Percentiles rank a stretch among this genome's conserved stretches.
These are phyloP conservation scores for Fusarium haematococcum DNA, from an alignment of 2,329 filamentous ascomycete genomes.

Conservation along the genomic window DNA sequence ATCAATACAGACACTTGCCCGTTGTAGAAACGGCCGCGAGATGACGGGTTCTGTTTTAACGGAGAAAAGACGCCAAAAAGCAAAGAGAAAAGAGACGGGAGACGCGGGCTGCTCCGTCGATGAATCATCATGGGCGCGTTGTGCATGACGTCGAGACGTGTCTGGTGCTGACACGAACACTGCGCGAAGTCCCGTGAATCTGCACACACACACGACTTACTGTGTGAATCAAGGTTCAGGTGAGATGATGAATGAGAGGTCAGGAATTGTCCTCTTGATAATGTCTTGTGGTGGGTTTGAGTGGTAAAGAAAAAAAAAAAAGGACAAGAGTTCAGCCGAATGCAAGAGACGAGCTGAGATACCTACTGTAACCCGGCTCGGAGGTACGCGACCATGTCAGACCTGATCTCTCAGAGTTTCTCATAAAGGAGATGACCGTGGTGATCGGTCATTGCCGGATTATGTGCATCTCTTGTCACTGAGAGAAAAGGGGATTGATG, in stretches of 20 bases:
- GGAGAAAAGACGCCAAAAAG: slow-evolving; percentile 9
- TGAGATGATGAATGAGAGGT: background rate
- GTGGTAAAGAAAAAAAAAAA: background rate
- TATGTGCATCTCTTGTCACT: background rate
- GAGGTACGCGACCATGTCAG: background rate
- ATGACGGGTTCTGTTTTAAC: background rate
- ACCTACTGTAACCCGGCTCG: background rate
- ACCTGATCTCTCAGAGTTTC: background rate
- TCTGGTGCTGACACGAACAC: background rate
- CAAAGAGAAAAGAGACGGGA: slow-evolving; percentile 5
- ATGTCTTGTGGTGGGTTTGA: background rate
- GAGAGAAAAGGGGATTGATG: background rate
- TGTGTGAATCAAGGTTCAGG: background rate
- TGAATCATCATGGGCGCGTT: slow-evolving; percentile 31
- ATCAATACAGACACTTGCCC: background rate
- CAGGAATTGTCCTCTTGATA: background rate
- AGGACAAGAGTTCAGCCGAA: background rate
- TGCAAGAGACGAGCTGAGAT: background rate
- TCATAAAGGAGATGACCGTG: background rate
- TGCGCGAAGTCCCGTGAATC: slow-evolving; percentile 20
- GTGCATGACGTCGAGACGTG: slow-evolving; percentile 25
- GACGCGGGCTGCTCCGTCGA: slow-evolving; percentile 2
- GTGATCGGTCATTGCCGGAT: background rate
- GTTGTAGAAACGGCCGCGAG: background rate
- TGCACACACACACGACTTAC: background rate